Evolutionary conservation across 805 yeast genomes (phyloP), one percentile per base, ranked within the genome.

Genomic region (Yamadazyma olivae): DNA sequence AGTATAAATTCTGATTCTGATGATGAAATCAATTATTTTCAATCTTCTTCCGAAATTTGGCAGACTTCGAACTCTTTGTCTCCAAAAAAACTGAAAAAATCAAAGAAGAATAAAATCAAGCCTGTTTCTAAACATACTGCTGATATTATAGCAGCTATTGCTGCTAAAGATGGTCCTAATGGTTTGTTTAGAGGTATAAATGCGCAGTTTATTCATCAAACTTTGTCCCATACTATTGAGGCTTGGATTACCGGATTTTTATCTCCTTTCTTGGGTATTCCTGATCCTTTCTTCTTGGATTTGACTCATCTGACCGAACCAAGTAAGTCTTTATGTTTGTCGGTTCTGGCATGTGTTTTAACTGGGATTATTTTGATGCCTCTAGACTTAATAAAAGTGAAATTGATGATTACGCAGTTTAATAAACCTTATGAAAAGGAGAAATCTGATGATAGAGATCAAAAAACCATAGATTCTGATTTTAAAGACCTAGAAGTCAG

Each of bases 241-340:
- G 87, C 96, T 1, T 90, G 98, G 97, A 70, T 89, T 32, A 83
- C 95, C 0, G 96, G 96, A 3, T 77, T 90, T 44, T 54, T 89
- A 6, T 81, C 96, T 4, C 93, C 96, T 2, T 63, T 86, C 30
- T 57, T 85, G 35, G 82, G 84, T 14, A 77, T 88, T 20, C 95
- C 96, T 0, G 97, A 90, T 54, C 96, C 96, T 3, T 78, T 80
- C 43, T 83, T 88, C 55, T 80, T 88, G 47, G 95, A 87, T 44
- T 71, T 84, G 33, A 71, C 86, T 15, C 93, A 85, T 50, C 82
- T 93, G 8, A 77, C 89, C 3, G 88, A 83, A 42, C 88, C 95
- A 1, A 60, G 76, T 32, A 66, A 74, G 34, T 78, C 91, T n/a
- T 64, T 89, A 6, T 57, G 77, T 23, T 67, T 88, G 6, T 79